These are phyloP conservation scores for Clarkia xantiana DNA, from an alignment of 345 rosid species.

Conservation along the genomic window DNA sequence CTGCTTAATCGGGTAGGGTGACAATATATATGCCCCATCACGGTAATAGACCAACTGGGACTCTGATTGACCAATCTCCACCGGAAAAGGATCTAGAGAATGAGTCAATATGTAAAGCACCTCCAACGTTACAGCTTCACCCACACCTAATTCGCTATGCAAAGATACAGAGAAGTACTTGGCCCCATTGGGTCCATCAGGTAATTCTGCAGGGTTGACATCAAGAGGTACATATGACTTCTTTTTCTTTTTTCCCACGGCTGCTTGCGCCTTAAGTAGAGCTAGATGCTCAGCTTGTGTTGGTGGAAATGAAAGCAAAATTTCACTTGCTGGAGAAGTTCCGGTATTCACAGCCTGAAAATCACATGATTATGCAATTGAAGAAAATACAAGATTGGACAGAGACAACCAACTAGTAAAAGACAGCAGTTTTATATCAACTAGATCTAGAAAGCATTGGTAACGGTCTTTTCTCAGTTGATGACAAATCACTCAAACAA, in stretches of 20 bases:
- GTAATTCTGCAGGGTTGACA: constrained; percentile 47
- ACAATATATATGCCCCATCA: constrained; percentile 63
- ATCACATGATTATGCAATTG: constrained; percentile 3
- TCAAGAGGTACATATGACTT: constrained; percentile 42
- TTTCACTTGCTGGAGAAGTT: constrained; percentile 39
- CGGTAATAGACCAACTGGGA: constrained; percentile 79
- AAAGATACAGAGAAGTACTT: constrained; percentile 42
- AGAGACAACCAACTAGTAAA: not conserved
- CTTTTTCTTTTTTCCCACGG: constrained; percentile 66
- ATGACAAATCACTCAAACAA: no score
- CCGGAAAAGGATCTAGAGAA: constrained; percentile 82
- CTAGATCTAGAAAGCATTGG: no score
- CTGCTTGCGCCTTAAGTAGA: constrained; percentile 55
- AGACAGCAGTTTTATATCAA: no score
- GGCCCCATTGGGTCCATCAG: constrained; percentile 62
- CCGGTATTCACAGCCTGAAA: constrained; percentile 73
- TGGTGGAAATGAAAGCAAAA: constrained; percentile 83
- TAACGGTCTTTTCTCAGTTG: no score
- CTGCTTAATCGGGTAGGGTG: constrained; percentile 66
- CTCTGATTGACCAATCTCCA: constrained; percentile 85
- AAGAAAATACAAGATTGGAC: not conserved
- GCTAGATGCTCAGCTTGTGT: constrained; percentile 56
- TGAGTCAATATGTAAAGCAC: constrained; percentile 70
- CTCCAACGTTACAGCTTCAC: constrained; percentile 62
- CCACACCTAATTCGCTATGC: constrained; percentile 40